Conservation (phyloP, 2,329 filamentous ascomycete genomes). For the Cytospora paraplurivora region DNA sequence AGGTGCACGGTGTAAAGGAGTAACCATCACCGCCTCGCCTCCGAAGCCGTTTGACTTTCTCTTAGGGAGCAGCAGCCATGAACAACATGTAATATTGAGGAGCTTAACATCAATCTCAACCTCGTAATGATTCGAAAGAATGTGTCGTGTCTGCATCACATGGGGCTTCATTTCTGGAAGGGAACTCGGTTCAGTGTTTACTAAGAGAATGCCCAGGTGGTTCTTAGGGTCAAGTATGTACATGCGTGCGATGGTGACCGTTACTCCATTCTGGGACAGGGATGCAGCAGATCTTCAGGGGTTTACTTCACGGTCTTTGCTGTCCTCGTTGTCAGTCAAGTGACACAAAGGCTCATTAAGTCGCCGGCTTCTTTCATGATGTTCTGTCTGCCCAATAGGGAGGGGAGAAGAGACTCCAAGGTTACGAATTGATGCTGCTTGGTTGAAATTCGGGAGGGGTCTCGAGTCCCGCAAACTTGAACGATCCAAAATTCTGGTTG, state of each 20-base stretch:
- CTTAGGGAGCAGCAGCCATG: too few species aligned
- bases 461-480: background rate
- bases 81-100: too few species aligned
- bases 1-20: too few species aligned
- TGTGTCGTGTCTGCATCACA: too few species aligned
- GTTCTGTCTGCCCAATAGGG: constrained; percentile 1
- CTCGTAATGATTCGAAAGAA: too few species aligned
- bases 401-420: background rate
- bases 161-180: too few species aligned
- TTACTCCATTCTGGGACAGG: background rate
- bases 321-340: constrained; percentile 13
- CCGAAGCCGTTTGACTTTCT: too few species aligned
- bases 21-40: too few species aligned
- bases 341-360: constrained; percentile 1
- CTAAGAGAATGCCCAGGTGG: background rate
- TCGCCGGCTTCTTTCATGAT: background rate
- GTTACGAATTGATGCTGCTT: background rate
- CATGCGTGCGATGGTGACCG: constrained; percentile 1
- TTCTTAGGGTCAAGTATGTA: background rate
- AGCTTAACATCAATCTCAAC: too few species aligned
- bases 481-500: background rate
- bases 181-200: background rate
- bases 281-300: constrained; percentile 18
- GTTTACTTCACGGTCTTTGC: background rate
- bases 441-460: background rate